Evolutionary conservation across 176 grass and related monocot genomes (phyloP).

Genomic region (Poa pratensis): DNA sequence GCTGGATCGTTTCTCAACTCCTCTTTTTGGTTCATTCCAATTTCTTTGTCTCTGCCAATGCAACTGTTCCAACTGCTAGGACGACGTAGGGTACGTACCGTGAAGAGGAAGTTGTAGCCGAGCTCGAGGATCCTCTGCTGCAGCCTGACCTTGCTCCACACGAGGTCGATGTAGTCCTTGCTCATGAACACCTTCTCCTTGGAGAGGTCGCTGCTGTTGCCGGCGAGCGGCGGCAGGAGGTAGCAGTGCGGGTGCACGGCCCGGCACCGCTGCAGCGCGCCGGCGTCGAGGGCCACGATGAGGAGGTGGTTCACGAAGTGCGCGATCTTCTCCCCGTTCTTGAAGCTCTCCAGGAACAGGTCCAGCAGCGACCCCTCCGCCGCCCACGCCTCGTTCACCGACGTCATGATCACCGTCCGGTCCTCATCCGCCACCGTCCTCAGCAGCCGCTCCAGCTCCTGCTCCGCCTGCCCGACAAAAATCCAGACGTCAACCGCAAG

Average conservation of each 20-base stretch:
- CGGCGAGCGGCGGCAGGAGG: conserved; percentile 43
- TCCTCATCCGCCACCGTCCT: conserved; percentile 61
- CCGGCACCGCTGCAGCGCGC: conserved; percentile 55
- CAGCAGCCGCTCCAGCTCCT: conserved; percentile 55
- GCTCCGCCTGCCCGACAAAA: conserved; percentile 28
- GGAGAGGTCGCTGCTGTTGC: conserved; percentile 54
- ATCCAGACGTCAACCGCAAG: background rate
- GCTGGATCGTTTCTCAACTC: background rate
- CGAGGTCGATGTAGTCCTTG: conserved; percentile 76
- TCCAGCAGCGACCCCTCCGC: conserved; percentile 70
- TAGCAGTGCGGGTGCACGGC: conserved; percentile 75
- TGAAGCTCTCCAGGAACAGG: conserved; percentile 80
- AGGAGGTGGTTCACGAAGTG: conserved; percentile 68
- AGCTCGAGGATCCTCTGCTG: conserved; percentile 77
- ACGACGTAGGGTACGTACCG: conserved; percentile 44
- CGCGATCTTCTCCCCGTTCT: conserved; percentile 50
- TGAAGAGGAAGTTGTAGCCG: conserved; percentile 94
- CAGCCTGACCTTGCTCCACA: conserved; percentile 81
- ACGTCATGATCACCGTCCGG: conserved; percentile 75
- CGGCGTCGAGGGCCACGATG: conserved; percentile 65
- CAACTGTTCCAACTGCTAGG: conserved; percentile 6
- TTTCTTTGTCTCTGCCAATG: background rate
- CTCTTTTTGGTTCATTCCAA: background rate
- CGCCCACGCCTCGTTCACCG: conserved; percentile 85
- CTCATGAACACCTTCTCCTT: conserved; percentile 81